Evolutionary conservation across 768 basidiomycete genomes (phyloP).

Genomic region (Exsudoporus frostii): DNA sequence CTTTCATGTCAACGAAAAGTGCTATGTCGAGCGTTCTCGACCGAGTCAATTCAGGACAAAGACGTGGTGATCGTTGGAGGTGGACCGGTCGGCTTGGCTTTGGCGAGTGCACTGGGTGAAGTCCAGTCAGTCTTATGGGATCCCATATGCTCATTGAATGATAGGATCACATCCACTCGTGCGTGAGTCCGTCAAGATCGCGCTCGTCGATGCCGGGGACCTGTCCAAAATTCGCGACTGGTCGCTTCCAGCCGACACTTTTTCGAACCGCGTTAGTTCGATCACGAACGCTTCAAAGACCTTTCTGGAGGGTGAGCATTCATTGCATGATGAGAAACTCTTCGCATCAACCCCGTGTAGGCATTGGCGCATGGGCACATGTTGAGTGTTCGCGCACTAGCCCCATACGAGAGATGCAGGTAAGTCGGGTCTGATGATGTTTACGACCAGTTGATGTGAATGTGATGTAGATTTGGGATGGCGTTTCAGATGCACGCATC

Average conservation of each 20-base stretch:
- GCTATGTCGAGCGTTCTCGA: slow-evolving; percentile 16
- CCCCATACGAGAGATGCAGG: slow-evolving; percentile 85
- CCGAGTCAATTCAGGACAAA: slow-evolving; percentile 43
- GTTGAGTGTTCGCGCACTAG: slow-evolving; percentile 66
- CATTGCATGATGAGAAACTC: neutral
- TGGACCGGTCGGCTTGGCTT: slow-evolving; percentile 85
- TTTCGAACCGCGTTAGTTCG: slow-evolving; percentile 84
- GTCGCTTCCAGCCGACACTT: slow-evolving; percentile 51
- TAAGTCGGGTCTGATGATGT: slow-evolving; percentile 24
- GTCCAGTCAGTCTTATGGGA: slow-evolving; percentile 17
- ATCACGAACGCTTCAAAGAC: slow-evolving; percentile 71
- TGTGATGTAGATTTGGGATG: slow-evolving; percentile 80
- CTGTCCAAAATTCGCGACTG: slow-evolving; percentile 66
- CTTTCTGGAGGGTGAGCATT: slow-evolving; percentile 59
- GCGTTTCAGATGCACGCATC: slow-evolving; percentile 76
- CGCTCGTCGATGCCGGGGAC: slow-evolving; percentile 81
- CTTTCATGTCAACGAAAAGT: slow-evolving; percentile 3
- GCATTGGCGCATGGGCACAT: slow-evolving; percentile 79
- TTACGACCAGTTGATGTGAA: neutral
- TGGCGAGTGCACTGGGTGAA: slow-evolving; percentile 82
- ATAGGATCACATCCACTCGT: slow-evolving; percentile 54
- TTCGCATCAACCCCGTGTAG: slow-evolving; percentile 37
- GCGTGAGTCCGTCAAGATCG: slow-evolving; percentile 54
- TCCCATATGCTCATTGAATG: neutral
- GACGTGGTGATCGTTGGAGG: slow-evolving; percentile 96